Evolutionary conservation across 352 stramenopile genomes (phyloP).

Genomic region (Peronospora belbahrii): DNA sequence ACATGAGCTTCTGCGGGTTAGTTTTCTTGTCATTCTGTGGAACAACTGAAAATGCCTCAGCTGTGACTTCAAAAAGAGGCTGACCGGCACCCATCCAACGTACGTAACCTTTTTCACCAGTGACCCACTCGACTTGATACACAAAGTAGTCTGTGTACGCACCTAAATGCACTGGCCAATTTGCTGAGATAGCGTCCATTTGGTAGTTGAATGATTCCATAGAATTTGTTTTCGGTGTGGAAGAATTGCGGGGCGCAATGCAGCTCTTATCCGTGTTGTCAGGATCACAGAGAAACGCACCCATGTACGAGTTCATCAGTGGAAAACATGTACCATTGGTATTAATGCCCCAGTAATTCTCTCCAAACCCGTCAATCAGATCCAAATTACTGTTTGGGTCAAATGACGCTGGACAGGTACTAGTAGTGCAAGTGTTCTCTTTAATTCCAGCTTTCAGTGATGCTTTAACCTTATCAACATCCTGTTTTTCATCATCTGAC

Average conservation of each 20-base stretch:
- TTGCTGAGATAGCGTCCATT: conserved; percentile 91
- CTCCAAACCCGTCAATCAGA: conserved; percentile 26
- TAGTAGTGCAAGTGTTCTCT: conserved; percentile 36
- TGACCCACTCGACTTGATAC: conserved; percentile 73
- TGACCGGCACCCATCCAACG: conserved; percentile 76
- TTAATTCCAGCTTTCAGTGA: conserved; percentile 36
- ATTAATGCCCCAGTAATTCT: conserved; percentile 47
- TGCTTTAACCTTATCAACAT: conserved; percentile 28
- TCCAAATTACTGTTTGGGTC: conserved; percentile 45
- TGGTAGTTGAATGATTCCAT: conserved; percentile 55
- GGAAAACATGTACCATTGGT: conserved; percentile 56
- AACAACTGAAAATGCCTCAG: conserved; percentile 38
- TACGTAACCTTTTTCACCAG: conserved; percentile 40
- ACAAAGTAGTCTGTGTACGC: conserved; percentile 79
- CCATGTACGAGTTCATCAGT: conserved; percentile 49
- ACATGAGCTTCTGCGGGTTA: conserved; percentile 86
- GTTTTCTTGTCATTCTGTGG: conserved; percentile 40
- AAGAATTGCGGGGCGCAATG: conserved; percentile 11
- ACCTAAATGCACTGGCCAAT: conserved; percentile 73
- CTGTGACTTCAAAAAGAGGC: conserved; percentile 85
- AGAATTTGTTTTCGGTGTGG: conserved; percentile 1
- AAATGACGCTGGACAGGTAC: conserved; percentile 36
- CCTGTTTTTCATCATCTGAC: conserved; percentile 16
- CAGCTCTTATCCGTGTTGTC: conserved; percentile 38
- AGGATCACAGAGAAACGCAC: conserved; percentile 47